Evolutionary conservation across 1,139 yeast species (phyloP), one percentile per base, ranked within the genome.

Genomic region (Pichia sp.): DNA sequence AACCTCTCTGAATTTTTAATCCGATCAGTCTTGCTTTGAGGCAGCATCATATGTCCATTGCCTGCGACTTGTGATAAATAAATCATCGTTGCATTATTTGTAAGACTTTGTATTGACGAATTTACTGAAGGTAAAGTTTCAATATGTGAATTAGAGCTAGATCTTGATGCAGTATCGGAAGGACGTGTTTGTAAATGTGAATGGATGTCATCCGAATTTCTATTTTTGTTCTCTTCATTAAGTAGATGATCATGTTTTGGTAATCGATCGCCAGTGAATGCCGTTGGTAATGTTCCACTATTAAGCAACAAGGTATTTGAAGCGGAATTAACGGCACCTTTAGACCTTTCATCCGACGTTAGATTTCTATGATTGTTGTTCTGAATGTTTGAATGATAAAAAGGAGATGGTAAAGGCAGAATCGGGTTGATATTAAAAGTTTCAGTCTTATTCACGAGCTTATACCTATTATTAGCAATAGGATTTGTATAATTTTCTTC

Each of bases 31-130:
- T 72, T 80, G 54, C 79, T 85, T 3, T 82, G 81, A 49, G 74
- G 71, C 4, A 88, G 85, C 29, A 81, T 79, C 23, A 16, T 16
- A 16, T 16, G 23, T 16, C 23, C 23, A 4, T 76, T 72, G 0
- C 88, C 90, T 0, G 90, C 90, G 0, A 87, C 85, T 50, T 79
- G 79, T 3, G 92, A 90, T 33, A 84, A 61, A 56, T 79, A 83
- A 31, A 78, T 82, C 49, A 84, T 66, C 0, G 90, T 85, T 10
- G 62, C 55, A 43, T 59, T 56, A 33, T 48, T 49, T 8, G 48
- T 45, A 16, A 48, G 29, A 38, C 34, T 41, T 38, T 48, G 50
- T 28, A 48, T 41, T n/a, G 49, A 44, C 4, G 45, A 41, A 28
- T 40, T 44, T 2, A 41, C 35, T 8, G 45, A 41, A 27, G 49